Conservation (phyloP, 1,139 yeast genomes). For the Geotrichum candidum region DNA sequence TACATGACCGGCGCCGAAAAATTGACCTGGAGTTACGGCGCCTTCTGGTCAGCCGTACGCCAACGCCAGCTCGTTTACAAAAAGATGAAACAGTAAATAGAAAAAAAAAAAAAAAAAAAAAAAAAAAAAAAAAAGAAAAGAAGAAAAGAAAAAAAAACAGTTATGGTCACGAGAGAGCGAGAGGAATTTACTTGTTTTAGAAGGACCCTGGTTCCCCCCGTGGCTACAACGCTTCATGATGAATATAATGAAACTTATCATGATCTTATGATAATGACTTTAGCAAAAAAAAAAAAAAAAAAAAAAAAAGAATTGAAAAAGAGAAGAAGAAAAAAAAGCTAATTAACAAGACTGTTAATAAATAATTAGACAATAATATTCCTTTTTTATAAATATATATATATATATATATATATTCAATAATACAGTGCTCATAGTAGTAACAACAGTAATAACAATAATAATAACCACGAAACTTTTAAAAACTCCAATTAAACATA, state of each 20-base stretch:
- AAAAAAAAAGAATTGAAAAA: background rate
- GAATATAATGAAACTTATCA: background rate
- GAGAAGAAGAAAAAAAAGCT: background rate
- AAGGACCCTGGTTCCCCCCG: background rate
- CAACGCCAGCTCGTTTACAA: slow-evolving; percentile 21
- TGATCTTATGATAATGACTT: background rate
- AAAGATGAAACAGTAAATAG: background rate
- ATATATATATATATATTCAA: background rate
- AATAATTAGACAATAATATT: background rate
- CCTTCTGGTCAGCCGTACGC: slow-evolving; percentile 66
- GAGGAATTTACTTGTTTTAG: background rate
- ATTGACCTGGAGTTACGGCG: slow-evolving; percentile 88
- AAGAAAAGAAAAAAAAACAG: background rate
- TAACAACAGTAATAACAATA: background rate
- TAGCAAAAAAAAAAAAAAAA: background rate
- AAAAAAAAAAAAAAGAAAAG: background rate
- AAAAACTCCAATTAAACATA: background rate
- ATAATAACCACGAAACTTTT: background rate
- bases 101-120: background rate
- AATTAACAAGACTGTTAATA: background rate
- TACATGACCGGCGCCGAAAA: slow-evolving; percentile 82
- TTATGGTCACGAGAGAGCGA: background rate
- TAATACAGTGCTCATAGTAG: background rate
- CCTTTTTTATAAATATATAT: background rate
- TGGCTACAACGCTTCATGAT: background rate